Base-by-base conservation (phyloP, 2,329 filamentous ascomycete genomes). In the Cladosporium oxysporum region DNA sequence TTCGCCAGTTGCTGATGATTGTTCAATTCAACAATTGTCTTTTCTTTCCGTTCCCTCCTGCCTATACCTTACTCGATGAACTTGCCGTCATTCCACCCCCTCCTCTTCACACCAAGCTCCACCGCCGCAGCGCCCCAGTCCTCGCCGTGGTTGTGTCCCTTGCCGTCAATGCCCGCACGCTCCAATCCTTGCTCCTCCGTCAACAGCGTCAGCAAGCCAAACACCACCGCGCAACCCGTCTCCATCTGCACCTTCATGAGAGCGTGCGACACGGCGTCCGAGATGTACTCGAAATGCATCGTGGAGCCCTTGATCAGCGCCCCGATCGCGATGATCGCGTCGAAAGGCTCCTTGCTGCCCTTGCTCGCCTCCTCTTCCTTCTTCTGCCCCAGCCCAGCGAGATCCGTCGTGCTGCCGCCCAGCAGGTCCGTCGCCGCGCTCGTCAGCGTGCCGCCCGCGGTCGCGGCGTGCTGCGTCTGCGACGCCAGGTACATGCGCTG, bases 271-370 rank as follows among this genome's bases (percentile, higher is more conserved):
- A 96, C 93, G 49, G 92, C 88, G 70, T 98, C 95, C 50, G 93
- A 87, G 74, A 99, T 99, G 82, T 99, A 98, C 81, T 99, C 95
- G 76, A 99, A 99, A 81, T 99, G 95, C 93, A 97, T 97, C 7
- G 95, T 98, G 81, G 96, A 91, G 78, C 95, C 95, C 83, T 99
- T 99, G 82, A 99, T 97, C 68, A 99, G 87, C 65, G 97, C 93
- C 65, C 95, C 95, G 71, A 99, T 91, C 62, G 95, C 93, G 71
- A 99, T 93, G 69, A 99, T 88, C 69, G 95, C 95, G 76, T 98
- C 94, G 74, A 98, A 98, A 23, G 92, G 87, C 59, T 65, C 83
- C 81, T 66, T 85, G 47, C 73, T 77, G 35, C 58, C 79, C 73
- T 65, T 80, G 70, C 66, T 21, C 26, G 47, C 26, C 57, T 57